Conservation (phyloP, 2,329 filamentous ascomycete genomes). For the Xylariomycetidae sp. region DNA sequence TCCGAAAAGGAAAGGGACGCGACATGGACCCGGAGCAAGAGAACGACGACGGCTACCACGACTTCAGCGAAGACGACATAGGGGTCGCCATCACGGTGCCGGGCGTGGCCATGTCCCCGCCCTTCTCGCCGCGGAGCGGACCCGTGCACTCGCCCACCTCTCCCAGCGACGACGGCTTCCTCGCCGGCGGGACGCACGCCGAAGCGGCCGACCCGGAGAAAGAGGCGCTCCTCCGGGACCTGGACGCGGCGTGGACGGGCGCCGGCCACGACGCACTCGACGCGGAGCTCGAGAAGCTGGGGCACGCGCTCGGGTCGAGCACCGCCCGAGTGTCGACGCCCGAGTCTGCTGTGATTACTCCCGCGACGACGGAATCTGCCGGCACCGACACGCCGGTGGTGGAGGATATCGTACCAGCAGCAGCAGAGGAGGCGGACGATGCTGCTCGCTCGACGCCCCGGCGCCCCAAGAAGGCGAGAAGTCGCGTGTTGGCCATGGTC, state of each 20-base stretch:
- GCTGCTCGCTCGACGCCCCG: neutral
- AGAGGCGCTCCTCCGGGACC: slow-evolving; percentile 16
- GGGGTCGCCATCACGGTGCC: no score
- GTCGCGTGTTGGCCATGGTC: slow-evolving; percentile 49
- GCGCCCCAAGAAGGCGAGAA: slow-evolving; percentile 31
- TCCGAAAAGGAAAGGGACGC: neutral
- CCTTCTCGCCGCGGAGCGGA: no score
- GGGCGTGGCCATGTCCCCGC: no score
- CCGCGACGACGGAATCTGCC: no score
- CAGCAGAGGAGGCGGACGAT: neutral
- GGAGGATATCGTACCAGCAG: neutral
- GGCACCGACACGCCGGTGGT: no score
- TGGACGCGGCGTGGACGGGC: slow-evolving; percentile 19
- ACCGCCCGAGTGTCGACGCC: neutral
- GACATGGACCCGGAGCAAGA: neutral
- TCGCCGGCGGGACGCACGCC: neutral
- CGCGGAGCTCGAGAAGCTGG: slow-evolving; percentile 5
- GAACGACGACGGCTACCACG: neutral
- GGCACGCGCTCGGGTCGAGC: no score
- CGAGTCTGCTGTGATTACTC: no score
- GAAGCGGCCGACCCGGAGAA: slow-evolving; percentile 8
- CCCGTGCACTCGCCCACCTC: slow-evolving; percentile 8
- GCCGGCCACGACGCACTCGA: slow-evolving; percentile 7
- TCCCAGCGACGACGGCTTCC: slow-evolving; percentile 10
- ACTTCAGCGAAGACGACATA: neutral